Evolutionary conservation across 1,284 basidiomycete species (phyloP).

Genomic region (Ceratobasidium sp.): DNA sequence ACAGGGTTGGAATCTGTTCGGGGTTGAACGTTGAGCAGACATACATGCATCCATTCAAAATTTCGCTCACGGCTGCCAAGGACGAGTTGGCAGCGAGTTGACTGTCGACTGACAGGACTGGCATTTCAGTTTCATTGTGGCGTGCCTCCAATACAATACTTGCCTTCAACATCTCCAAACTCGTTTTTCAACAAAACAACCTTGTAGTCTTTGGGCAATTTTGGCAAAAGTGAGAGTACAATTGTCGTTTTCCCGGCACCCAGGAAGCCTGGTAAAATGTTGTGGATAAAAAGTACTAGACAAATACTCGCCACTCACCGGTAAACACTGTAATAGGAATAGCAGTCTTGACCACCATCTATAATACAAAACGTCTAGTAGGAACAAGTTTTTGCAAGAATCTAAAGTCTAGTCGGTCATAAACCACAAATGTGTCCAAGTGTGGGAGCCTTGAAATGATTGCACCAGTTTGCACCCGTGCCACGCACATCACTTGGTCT

Average conservation of each 20-base stretch:
- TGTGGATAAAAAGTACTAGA: conserved; percentile 11
- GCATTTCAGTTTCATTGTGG: conserved; percentile 36
- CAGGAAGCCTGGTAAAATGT: conserved; percentile 50
- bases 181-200: conserved; percentile 92
- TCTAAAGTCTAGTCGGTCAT: background rate
- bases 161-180: conserved; percentile 85
- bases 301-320: conserved; percentile 25
- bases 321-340: conserved; percentile 50
- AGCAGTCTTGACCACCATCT: conserved; percentile 28
- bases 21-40: conserved; percentile 50
- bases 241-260: conserved; percentile 64
- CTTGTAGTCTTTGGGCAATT: conserved; percentile 84
- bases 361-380: background rate
- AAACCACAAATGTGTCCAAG: conserved; percentile 16
- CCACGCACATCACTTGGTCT: conserved; percentile 53
- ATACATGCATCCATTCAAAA: conserved; percentile 92
- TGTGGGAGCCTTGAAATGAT: conserved; percentile 14
- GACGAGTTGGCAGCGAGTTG: conserved; percentile 86
- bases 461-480: conserved; percentile 9
- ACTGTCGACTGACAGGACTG: conserved; percentile 77
- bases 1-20: background rate
- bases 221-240: conserved; percentile 84
- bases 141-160: conserved; percentile 24
- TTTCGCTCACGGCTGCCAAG: conserved; percentile 87
- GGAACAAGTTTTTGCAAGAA: background rate